Percentiles rank a stretch among this genome's conserved stretches.
Conservation (phyloP, 108 stramenopile species). For the Cyclotella atomus region DNA sequence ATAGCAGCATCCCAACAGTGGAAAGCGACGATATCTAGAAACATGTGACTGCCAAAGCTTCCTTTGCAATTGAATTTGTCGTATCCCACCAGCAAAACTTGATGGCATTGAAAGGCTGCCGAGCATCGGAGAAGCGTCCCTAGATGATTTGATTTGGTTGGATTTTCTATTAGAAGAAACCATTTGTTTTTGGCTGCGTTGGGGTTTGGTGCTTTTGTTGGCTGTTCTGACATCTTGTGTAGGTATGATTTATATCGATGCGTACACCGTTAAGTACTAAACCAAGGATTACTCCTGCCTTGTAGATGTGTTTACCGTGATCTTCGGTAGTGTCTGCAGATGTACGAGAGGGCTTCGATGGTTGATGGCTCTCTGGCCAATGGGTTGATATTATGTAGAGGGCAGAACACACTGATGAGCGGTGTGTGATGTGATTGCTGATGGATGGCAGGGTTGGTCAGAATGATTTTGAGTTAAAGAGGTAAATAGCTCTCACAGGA, state of each 20-base stretch:
- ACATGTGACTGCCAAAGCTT: conserved; percentile 75
- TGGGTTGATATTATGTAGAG: neutral
- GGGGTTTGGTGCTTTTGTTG: neutral
- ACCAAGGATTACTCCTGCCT: too few relatives aligned
- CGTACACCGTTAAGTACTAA: too few relatives aligned
- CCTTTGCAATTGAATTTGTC: conserved; percentile 69
- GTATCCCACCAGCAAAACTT: conserved; percentile 72
- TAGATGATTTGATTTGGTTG: conserved; percentile 73
- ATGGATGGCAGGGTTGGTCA: neutral
- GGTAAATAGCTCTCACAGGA: too few relatives aligned
- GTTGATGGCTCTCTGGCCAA: neutral
- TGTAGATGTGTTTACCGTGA: too few relatives aligned
- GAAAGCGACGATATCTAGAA: conserved; percentile 74
- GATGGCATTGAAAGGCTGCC: conserved; percentile 72
- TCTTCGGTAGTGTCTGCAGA: too few relatives aligned
- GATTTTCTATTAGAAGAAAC: conserved; percentile 78
- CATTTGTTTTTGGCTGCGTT: conserved; percentile 39
- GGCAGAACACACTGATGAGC: neutral
- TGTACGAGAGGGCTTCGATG: neutral
- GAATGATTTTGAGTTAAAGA: too few relatives aligned
- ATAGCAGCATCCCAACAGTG: conserved; percentile 61
- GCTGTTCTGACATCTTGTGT: neutral
- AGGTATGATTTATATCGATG: too few relatives aligned
- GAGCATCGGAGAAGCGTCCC: conserved; percentile 84
- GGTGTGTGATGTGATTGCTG: too few relatives aligned